A percentile compares a stretch with the other conserved stretches of the same genome.
Evolutionary conservation across 108 stramenopile species (phyloP).

Genomic region (Skeletonema grethae): DNA sequence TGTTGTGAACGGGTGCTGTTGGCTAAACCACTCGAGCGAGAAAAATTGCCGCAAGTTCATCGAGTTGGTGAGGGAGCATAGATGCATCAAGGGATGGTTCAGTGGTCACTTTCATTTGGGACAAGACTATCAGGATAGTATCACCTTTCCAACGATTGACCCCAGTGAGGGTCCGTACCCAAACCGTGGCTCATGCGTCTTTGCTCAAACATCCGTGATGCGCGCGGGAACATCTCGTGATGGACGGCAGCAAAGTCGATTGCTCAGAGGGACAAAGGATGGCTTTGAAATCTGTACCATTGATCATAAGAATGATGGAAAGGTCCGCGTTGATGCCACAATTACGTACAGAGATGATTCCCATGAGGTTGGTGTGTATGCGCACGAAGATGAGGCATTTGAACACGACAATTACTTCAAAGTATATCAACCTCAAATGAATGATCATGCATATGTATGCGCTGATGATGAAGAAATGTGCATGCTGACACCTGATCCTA

Average conservation of each 20-base stretch:
- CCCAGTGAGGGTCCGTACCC: conserved; percentile 66
- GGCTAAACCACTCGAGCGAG: conserved; percentile 78
- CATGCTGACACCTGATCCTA: conserved; percentile 34
- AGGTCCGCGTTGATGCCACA: conserved; percentile 79
- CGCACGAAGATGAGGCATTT: conserved; percentile 75
- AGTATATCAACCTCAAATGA: conserved; percentile 64
- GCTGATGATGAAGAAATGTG: conserved; percentile 47
- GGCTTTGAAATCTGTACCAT: conserved; percentile 90
- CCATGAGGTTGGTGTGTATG: conserved; percentile 58
- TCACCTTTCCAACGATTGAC: conserved; percentile 65
- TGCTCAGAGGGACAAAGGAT: conserved; percentile 77
- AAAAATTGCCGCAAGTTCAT: conserved; percentile 70
- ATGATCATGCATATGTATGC: conserved; percentile 50
- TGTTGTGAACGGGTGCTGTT: conserved; percentile 87
- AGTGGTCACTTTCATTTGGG: conserved; percentile 94
- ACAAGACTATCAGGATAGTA: conserved; percentile 64
- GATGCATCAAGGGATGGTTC: conserved; percentile 91
- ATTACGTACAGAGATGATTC: conserved; percentile 58
- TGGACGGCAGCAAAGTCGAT: conserved; percentile 78
- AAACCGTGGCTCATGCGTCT: conserved; percentile 71
- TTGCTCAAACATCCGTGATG: conserved; percentile 89
- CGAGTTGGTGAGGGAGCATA: conserved; percentile 76
- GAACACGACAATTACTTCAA: conserved; percentile 82
- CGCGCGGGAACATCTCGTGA: conserved; percentile 77
- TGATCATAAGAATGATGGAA: conserved; percentile 79